Conservation (phyloP, 495 filamentous ascomycete species). For the Trichoderma virens region DNA sequence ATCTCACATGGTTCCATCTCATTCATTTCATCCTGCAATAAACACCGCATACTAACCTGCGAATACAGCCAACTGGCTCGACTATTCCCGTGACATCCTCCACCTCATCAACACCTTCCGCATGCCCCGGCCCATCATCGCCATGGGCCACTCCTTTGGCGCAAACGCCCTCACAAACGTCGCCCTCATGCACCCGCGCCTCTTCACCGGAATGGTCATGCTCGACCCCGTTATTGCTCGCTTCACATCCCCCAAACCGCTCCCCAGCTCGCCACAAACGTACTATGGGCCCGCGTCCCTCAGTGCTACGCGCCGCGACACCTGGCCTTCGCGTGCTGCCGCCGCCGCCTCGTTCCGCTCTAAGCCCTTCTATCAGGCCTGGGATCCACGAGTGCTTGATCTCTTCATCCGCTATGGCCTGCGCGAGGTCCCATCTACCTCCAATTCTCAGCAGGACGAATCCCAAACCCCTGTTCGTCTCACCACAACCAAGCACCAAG, state of each 20-base stretch:
- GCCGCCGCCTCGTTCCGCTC: conserved; percentile 53
- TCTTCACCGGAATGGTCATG: conserved; percentile 47
- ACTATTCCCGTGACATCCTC: conserved; percentile 82
- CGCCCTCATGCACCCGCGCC: conserved; percentile 71
- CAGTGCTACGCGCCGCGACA: conserved; percentile 53
- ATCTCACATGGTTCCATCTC: conserved; percentile 7
- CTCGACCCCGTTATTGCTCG: conserved; percentile 36
- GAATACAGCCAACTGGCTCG: conserved; percentile 66
- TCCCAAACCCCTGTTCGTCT: conserved; percentile 36
- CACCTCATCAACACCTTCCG: conserved; percentile 81
- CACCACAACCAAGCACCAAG: conserved; percentile 57
- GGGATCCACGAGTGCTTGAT: conserved; percentile 67
- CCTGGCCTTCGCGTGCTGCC: conserved; percentile 59
- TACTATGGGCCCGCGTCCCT: neutral
- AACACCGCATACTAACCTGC: neutral
- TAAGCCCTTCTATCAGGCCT: conserved; percentile 59
- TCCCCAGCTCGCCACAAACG: neutral
- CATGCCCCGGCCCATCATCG: conserved; percentile 71
- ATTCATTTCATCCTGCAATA: neutral
- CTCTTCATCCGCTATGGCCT: conserved; percentile 59
- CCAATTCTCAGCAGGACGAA: neutral
- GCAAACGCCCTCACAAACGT: conserved; percentile 56
- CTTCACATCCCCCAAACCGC: conserved; percentile 23
- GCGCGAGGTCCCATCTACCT: conserved; percentile 27
- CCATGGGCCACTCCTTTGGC: conserved; percentile 87